Conservation (phyloP, 1,284 basidiomycete species). For the Vanrija sp. region DNA sequence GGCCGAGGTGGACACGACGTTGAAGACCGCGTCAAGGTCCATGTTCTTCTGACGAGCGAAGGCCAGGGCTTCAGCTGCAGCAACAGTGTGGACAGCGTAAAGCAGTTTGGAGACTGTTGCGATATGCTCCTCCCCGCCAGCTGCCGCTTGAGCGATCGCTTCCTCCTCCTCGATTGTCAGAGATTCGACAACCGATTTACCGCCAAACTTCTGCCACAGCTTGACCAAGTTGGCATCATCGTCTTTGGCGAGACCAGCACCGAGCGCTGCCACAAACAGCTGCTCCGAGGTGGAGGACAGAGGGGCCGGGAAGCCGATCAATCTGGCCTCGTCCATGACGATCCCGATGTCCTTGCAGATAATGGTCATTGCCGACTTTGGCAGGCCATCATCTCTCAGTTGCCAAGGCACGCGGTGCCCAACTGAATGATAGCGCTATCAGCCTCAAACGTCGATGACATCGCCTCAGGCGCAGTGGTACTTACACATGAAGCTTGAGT, state of each 20-base stretch:
- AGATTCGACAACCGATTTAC: slow-evolving; percentile 20
- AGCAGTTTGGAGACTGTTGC: slow-evolving; percentile 44
- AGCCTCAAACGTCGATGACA: background rate
- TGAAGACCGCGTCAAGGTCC: slow-evolving; percentile 36
- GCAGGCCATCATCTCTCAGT: slow-evolving; percentile 29
- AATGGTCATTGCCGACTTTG: slow-evolving; percentile 43
- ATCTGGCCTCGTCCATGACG: slow-evolving; percentile 41
- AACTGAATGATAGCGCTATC: slow-evolving; percentile 18
- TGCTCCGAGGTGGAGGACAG: slow-evolving; percentile 37
- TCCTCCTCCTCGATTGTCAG: slow-evolving; percentile 30
- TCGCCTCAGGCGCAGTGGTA: background rate
- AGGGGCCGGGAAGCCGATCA: slow-evolving; percentile 30
- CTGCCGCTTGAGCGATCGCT: slow-evolving; percentile 21
- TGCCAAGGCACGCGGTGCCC: slow-evolving; percentile 39
- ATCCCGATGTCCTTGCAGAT: slow-evolving; percentile 41
- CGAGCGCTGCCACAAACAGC: slow-evolving; percentile 33
- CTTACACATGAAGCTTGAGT: slow-evolving; percentile 48
- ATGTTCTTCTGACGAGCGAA: slow-evolving; percentile 44
- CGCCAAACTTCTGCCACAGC: slow-evolving; percentile 39
- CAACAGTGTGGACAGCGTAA: slow-evolving; percentile 42
- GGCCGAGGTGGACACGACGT: slow-evolving; percentile 36
- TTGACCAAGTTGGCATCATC: slow-evolving; percentile 38
- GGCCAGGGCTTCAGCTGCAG: slow-evolving; percentile 45
- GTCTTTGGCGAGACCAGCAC: slow-evolving; percentile 28
- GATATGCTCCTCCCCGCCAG: slow-evolving; percentile 13